A percentile compares a stretch with the other conserved stretches of the same genome.
These are phyloP conservation scores for Smithsoniella earleae DNA, from an alignment of 163 green algal species.

Conservation along the genomic window DNA sequence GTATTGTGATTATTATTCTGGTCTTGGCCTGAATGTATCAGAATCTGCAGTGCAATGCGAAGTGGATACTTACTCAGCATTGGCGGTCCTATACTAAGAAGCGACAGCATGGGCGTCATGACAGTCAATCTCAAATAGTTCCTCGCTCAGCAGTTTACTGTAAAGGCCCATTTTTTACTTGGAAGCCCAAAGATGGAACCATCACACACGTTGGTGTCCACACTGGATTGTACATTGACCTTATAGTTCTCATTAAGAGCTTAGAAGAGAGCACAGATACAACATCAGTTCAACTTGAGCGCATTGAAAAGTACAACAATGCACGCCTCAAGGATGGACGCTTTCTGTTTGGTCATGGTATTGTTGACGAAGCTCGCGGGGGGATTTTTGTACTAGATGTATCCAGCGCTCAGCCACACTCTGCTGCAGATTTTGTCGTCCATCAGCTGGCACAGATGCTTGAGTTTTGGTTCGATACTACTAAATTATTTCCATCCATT, in stretches of 20 bases:
- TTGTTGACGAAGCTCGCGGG: constrained; percentile 37
- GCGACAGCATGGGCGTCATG: no score
- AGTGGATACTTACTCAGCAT: constrained; percentile 25
- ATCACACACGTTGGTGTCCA: constrained; percentile 42
- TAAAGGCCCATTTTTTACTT: constrained; percentile 42
- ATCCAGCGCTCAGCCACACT: constrained; percentile 39
- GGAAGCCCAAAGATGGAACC: constrained; percentile 37
- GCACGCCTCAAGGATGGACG: constrained; percentile 36
- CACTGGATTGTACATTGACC: constrained; percentile 42
- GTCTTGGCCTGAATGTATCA: no score
- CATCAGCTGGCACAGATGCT: constrained; percentile 37
- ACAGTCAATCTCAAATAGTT: no score
- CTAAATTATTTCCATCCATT: not conserved
- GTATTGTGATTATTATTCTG: no score
- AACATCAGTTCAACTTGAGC: constrained; percentile 39
- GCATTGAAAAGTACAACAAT: constrained; percentile 34
- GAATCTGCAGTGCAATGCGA: constrained; percentile 31
- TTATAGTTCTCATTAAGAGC: constrained; percentile 41
- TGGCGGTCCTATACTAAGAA: constrained; percentile 23
- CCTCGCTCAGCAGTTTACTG: not conserved
- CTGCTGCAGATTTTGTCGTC: constrained; percentile 39
- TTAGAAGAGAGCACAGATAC: constrained; percentile 38
- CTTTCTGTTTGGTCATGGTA: constrained; percentile 44
- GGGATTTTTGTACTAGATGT: constrained; percentile 47
- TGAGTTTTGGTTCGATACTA: constrained; percentile 31